Evolutionary conservation across 2,329 filamentous ascomycete genomes (phyloP).

Genomic region (Simplicillium sp.): DNA sequence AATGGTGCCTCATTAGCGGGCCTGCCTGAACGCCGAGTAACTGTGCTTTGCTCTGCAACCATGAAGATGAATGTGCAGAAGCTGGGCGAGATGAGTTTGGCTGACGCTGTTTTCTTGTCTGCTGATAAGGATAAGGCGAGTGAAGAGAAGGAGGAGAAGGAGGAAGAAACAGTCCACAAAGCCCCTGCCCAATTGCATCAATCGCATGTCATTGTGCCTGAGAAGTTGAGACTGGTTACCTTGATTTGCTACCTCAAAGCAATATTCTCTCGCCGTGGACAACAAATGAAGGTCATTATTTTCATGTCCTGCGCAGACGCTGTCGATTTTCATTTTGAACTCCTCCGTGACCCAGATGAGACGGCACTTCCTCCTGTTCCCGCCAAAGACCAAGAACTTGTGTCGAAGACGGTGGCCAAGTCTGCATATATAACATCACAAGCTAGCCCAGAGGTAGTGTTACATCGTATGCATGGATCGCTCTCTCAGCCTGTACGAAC

Average conservation of each 20-base stretch:
- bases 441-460: slow-evolving; percentile 61
- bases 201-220: slow-evolving; percentile 75
- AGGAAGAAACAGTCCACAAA: slow-evolving; percentile 47
- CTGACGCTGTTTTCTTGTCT: slow-evolving; percentile 82
- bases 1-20: slow-evolving; percentile 49
- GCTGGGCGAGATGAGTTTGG: slow-evolving; percentile 87
- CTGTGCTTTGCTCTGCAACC: slow-evolving; percentile 89
- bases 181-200: slow-evolving; percentile 93
- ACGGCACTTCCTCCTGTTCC: slow-evolving; percentile 15
- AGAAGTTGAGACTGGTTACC: slow-evolving; percentile 85
- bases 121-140: slow-evolving; percentile 45
- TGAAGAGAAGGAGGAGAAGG: slow-evolving; percentile 32
- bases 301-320: slow-evolving; percentile 97
- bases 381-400: slow-evolving; percentile 23
- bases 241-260: slow-evolving; percentile 77
- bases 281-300: slow-evolving; percentile 92
- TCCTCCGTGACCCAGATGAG: slow-evolving; percentile 46
- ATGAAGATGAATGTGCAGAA: slow-evolving; percentile 97
- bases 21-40: slow-evolving; percentile 68
- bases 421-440: slow-evolving; percentile 65
- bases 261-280: slow-evolving; percentile 78
- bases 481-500: slow-evolving; percentile 82
- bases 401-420: slow-evolving; percentile 54
- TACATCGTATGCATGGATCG: slow-evolving; percentile 87
- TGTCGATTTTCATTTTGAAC: slow-evolving; percentile 90